These are phyloP conservation scores for Fusarium dimerum DNA, from an alignment of 2,329 filamentous ascomycete species.

Conservation along the genomic window DNA sequence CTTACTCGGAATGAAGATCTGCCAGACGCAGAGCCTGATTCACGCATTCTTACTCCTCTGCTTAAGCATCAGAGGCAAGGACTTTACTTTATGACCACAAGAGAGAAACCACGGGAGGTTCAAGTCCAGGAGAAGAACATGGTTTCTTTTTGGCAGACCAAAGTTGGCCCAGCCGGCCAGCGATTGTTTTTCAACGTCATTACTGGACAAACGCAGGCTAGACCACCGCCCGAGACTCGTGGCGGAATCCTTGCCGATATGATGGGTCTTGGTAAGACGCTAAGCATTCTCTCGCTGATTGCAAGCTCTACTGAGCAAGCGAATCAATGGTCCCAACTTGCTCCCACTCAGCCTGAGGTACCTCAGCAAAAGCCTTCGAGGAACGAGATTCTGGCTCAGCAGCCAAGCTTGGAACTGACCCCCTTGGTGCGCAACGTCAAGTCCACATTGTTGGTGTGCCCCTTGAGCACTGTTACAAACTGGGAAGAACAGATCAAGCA, in stretches of 20 bases:
- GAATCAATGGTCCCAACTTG: conserved; percentile 56
- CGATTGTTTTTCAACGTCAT: conserved; percentile 80
- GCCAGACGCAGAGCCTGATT: conserved; percentile 68
- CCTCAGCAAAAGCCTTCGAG: conserved; percentile 41
- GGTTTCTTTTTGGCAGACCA: conserved; percentile 76
- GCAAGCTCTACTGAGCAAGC: conserved; percentile 66
- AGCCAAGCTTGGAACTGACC: conserved; percentile 49
- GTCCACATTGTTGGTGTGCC: conserved; percentile 83
- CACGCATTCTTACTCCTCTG: conserved; percentile 64
- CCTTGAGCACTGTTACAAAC: conserved; percentile 87
- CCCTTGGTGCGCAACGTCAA: conserved; percentile 67
- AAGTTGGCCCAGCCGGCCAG: conserved; percentile 50
- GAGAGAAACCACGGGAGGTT: conserved; percentile 67
- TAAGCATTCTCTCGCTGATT: conserved; percentile 82
- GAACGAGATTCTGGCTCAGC: conserved; percentile 33
- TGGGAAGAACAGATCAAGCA: conserved; percentile 92
- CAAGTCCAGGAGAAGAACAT: conserved; percentile 61
- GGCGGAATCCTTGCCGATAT: conserved; percentile 81
- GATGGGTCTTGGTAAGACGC: conserved; percentile 86
- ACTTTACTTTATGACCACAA: conserved; percentile 79
- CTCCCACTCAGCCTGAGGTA: conserved; percentile 51
- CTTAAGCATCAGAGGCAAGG: conserved; percentile 89
- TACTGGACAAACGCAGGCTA: conserved; percentile 65
- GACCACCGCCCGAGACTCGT: conserved; percentile 65
- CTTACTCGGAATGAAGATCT: conserved; percentile 75